Evolutionary conservation across 257 asterid genomes (phyloP).

Genomic region (Fraxinus pennsylvanica): DNA sequence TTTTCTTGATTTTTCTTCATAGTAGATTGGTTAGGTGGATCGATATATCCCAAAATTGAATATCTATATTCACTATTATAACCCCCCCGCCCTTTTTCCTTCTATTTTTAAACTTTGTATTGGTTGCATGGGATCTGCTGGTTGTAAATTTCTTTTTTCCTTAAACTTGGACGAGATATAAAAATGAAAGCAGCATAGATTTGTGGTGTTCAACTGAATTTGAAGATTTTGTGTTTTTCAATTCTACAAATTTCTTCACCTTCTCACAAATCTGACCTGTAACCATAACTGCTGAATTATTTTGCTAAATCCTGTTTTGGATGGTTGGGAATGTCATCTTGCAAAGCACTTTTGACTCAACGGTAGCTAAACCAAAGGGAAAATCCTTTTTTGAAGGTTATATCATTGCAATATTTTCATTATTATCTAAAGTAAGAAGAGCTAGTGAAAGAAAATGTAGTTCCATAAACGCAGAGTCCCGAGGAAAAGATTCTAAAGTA

Average conservation of each 20-base stretch:
- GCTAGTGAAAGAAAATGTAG: too few species aligned
- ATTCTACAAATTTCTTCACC: neutral
- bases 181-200: neutral
- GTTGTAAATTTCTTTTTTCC: neutral
- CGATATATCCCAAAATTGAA: neutral
- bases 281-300: neutral
- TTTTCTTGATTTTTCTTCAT: constrained; percentile 11
- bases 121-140: neutral
- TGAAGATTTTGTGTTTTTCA: neutral
- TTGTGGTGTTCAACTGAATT: neutral
- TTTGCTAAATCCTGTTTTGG: constrained; percentile 4
- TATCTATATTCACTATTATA: neutral
- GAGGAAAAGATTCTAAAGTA: neutral
- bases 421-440: neutral
- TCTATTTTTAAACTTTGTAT: neutral
- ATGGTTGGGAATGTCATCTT: constrained; percentile 2
- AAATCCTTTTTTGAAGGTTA: neutral
- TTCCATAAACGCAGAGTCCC: neutral
- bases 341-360: neutral
- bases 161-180: neutral
- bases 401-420: neutral
- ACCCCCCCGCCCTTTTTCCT: too few species aligned
- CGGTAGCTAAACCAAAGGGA: neutral
- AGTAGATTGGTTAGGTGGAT: constrained; percentile 11
- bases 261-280: neutral